These are phyloP conservation scores for Neoconidiobolus thromboides DNA, from an alignment of 371 early-diverging fungal species.

Conservation along the genomic window DNA sequence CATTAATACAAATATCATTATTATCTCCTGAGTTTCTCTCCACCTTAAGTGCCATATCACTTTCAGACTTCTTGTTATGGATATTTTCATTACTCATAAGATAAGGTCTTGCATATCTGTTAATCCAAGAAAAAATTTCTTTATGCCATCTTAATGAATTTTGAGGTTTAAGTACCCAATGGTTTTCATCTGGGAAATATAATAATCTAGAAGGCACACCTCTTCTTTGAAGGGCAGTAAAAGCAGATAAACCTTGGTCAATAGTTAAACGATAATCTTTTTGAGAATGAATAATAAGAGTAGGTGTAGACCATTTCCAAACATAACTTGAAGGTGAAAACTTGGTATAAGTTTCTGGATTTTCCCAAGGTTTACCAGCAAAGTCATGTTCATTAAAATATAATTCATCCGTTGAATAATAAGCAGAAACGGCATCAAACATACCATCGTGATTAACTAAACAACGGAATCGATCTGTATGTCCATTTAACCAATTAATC, in stretches of 20 bases:
- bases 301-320: conserved; percentile 61
- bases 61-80: too few species aligned
- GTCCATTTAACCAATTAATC: conserved; percentile 51
- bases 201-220: conserved; percentile 46
- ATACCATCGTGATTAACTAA: conserved; percentile 74
- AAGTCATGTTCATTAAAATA: conserved; percentile 65
- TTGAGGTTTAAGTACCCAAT: conserved; percentile 54
- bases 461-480: conserved; percentile 43
- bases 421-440: conserved; percentile 38
- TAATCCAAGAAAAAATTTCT: conserved; percentile 48
- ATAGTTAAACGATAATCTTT: conserved; percentile 43
- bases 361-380: conserved; percentile 46
- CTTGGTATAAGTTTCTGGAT: conserved; percentile 26
- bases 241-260: conserved; percentile 50
- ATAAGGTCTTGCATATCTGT: conserved; percentile 16
- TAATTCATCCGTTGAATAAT: conserved; percentile 62
- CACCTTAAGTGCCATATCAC: too few species aligned
- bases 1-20: too few species aligned
- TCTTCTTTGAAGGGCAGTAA: conserved; percentile 58
- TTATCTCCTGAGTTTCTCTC: too few species aligned
- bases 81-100: too few species aligned
- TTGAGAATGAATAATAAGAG: conserved; percentile 52
- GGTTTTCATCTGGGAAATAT: conserved; percentile 69
- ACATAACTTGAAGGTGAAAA: conserved; percentile 55
- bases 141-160: conserved; percentile 57